Evolutionary conservation across 129 eudicot species (phyloP).

Genomic region (Sambucus nigra): DNA sequence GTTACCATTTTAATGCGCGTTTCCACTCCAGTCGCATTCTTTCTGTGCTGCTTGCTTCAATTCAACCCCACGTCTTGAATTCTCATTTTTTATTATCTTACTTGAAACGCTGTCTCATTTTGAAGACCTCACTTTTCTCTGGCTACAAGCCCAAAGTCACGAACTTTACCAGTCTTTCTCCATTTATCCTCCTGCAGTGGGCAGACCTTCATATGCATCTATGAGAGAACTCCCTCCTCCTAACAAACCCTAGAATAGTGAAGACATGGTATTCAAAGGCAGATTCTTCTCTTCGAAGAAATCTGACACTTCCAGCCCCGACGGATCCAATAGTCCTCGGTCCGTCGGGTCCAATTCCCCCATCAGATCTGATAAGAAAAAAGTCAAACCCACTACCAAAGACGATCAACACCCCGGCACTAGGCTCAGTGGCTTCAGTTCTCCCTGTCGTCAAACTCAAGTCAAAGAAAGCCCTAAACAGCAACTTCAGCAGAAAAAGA

Average conservation of each 20-base stretch:
- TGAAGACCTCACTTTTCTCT: too few species aligned
- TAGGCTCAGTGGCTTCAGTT: constrained; percentile 6
- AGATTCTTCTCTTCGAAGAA: constrained; percentile 84
- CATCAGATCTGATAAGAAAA: constrained; percentile 64
- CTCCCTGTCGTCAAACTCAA: constrained; percentile 25
- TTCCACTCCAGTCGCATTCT: too few species aligned
- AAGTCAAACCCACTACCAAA: constrained; percentile 35
- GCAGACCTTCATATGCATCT: constrained; percentile 1
- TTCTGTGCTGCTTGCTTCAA: too few species aligned
- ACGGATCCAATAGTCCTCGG: constrained; percentile 86
- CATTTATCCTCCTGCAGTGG: not conserved
- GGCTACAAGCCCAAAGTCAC: too few species aligned
- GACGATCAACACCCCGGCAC: constrained; percentile 20
- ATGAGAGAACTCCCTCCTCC: not conserved
- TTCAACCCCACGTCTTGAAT: too few species aligned
- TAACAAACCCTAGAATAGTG: not conserved
- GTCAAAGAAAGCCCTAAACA: constrained; percentile 21
- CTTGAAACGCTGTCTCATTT: too few species aligned
- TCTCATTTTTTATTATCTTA: too few species aligned
- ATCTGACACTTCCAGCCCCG: constrained; percentile 77
- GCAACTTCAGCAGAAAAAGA: not conserved
- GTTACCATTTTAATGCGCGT: too few species aligned
- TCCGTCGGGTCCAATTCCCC: constrained; percentile 71
- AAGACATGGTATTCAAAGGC: constrained; percentile 85
- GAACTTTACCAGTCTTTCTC: too few species aligned